Conservation (phyloP, 176 grass and related monocot genomes). For the Bromus sterilis region DNA sequence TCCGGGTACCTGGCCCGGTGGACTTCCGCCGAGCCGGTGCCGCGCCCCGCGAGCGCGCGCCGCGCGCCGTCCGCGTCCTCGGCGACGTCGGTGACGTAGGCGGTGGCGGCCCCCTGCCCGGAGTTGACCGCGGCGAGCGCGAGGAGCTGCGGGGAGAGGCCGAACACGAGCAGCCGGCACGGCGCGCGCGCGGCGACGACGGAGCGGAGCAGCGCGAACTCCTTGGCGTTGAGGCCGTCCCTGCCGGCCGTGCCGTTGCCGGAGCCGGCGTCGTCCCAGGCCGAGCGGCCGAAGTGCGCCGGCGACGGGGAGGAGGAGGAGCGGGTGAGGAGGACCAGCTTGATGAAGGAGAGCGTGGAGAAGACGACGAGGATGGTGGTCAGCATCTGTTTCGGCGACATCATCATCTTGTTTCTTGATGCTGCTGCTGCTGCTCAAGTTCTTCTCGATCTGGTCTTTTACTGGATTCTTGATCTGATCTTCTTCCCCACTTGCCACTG, state of each 20-base stretch:
- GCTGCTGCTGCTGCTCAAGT: not conserved
- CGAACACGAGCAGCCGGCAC: slow-evolving; percentile 63
- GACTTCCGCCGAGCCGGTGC: not conserved
- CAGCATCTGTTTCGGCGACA: slow-evolving; percentile 38
- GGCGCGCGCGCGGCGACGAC: slow-evolving; percentile 46
- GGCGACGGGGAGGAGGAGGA: not conserved
- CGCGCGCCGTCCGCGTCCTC: slow-evolving; percentile 39
- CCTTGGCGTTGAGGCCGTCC: slow-evolving; percentile 25
- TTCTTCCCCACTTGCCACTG: not conserved
- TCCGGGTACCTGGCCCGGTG: slow-evolving; percentile 39
- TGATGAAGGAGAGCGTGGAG: slow-evolving; percentile 36
- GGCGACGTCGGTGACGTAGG: slow-evolving; percentile 51
- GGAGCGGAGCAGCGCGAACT: slow-evolving; percentile 43
- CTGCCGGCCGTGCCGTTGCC: slow-evolving; percentile 7
- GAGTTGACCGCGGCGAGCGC: slow-evolving; percentile 48
- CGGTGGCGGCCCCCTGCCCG: slow-evolving; percentile 33
- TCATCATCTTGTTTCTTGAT: not conserved
- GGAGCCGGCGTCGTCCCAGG: not conserved
- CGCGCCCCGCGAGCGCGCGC: not conserved
- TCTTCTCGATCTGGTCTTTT: not conserved
- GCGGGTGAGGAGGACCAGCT: slow-evolving; percentile 27
- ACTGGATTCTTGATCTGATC: not conserved
- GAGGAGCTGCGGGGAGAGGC: slow-evolving; percentile 49
- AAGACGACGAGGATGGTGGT: slow-evolving; percentile 28
- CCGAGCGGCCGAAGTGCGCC: not conserved